Conservation (phyloP, 2,329 filamentous ascomycete species). For the Botryotinia narcissicola region DNA sequence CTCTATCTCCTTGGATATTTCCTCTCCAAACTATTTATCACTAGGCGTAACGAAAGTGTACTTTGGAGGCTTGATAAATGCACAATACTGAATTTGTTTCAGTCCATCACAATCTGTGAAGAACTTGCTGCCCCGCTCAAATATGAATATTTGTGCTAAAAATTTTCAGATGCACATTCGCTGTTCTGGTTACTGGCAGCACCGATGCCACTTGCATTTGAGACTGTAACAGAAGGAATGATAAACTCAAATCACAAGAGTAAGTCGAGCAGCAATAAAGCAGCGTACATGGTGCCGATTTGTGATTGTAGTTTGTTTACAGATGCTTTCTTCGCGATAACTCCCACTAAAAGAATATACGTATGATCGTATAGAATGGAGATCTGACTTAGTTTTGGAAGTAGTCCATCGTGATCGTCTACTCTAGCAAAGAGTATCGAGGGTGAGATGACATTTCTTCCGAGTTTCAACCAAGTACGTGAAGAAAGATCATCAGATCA, state of each 20-base stretch:
- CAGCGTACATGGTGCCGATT: neutral
- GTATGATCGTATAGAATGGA: neutral
- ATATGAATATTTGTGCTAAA: neutral
- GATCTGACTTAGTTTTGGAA: neutral
- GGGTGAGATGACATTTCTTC: neutral
- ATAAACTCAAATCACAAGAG: too few relatives aligned
- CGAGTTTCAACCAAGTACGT: neutral
- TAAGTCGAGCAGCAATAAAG: too few relatives aligned
- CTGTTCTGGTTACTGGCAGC: neutral
- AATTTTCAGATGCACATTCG: neutral
- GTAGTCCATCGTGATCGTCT: neutral
- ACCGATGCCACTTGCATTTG: too few relatives aligned
- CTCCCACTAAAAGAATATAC: neutral
- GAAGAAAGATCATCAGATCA: neutral
- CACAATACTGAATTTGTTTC: neutral
- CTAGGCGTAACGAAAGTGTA: neutral
- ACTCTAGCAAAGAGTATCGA: neutral
- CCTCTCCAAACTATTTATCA: too few relatives aligned
- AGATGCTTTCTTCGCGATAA: neutral
- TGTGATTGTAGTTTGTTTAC: neutral
- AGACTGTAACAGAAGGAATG: too few relatives aligned
- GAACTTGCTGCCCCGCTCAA: neutral
- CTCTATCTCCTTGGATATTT: neutral
- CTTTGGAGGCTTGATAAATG: neutral
- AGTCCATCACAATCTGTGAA: neutral